phyloP scores from a whole-genome alignment of 2,329 filamentous ascomycete genomes.

The Cryphonectria carpinicola region DNA sequence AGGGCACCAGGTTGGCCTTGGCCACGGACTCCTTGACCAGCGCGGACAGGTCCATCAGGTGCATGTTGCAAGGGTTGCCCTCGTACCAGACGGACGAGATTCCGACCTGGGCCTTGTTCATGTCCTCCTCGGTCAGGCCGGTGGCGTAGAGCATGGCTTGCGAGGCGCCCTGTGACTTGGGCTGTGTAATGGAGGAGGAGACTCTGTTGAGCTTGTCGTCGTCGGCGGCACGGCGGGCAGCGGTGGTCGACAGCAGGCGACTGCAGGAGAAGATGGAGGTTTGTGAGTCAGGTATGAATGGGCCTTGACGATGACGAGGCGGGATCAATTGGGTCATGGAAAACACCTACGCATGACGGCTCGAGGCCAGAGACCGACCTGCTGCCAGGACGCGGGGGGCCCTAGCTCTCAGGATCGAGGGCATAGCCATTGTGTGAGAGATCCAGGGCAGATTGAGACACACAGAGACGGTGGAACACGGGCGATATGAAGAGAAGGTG shows the following conservation, averaged over 20 bases:
- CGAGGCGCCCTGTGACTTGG: constrained; percentile 96
- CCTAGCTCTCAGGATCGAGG: constrained; percentile 32
- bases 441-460: background rate
- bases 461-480: background rate
- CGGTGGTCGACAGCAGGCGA: constrained; percentile 56
- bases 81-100: constrained; percentile 99
- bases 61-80: constrained; percentile 99
- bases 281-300: constrained; percentile 7
- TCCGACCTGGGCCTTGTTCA: constrained; percentile 96
- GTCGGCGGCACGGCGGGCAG: constrained; percentile 50
- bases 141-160: constrained; percentile 99
- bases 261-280: constrained; percentile 36
- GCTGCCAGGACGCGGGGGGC: constrained; percentile 30
- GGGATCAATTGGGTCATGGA: constrained; percentile 1
- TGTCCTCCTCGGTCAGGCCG: constrained; percentile 80
- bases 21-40: constrained; percentile 66
- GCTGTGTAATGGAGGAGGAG: constrained; percentile 86
- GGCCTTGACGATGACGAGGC: background rate
- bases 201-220: constrained; percentile 76
- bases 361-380: constrained; percentile 23
- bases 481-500: constrained; percentile 1
- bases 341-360: constrained; percentile 32
- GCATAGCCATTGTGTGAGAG: constrained; percentile 28
- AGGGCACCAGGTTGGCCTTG: constrained; percentile 80
- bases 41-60: constrained; percentile 86